These are phyloP conservation scores for Arctium minus DNA, from an alignment of 129 eudicot species.

Conservation along the genomic window DNA sequence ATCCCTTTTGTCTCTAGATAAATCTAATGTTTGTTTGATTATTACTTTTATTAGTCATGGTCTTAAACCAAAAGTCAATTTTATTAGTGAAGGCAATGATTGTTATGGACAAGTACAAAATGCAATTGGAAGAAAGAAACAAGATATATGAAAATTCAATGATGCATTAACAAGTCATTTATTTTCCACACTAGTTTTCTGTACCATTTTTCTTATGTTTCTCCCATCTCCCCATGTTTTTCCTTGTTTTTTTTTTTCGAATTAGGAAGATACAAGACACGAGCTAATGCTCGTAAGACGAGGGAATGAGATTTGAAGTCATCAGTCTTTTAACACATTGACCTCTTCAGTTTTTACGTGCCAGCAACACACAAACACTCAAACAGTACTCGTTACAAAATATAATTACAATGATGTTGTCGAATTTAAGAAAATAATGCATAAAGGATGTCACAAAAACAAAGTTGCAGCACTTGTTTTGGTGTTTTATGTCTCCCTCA, in stretches of 20 bases:
- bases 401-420: slow-evolving; percentile 1
- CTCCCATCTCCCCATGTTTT: background rate
- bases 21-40: slow-evolving; percentile 11
- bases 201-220: background rate
- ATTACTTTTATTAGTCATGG: background rate
- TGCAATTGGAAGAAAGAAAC: background rate
- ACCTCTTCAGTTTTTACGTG: background rate
- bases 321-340: background rate
- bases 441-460: slow-evolving; percentile 5
- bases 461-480: background rate
- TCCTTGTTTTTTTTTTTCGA: background rate
- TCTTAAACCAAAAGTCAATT: slow-evolving; percentile 3
- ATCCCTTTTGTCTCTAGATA: background rate
- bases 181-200: background rate
- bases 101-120: background rate
- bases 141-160: background rate
- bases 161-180: background rate
- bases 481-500: slow-evolving; percentile 16
- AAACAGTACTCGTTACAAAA: background rate
- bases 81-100: background rate
- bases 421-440: slow-evolving; percentile 8
- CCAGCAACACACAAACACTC: slow-evolving; percentile 3
- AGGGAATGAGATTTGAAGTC: background rate
- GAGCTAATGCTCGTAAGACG: background rate
- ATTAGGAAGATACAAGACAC: background rate